These are phyloP conservation scores for Aspergillus sclerotioniger DNA, from an alignment of 495 filamentous ascomycete species.

Conservation along the genomic window DNA sequence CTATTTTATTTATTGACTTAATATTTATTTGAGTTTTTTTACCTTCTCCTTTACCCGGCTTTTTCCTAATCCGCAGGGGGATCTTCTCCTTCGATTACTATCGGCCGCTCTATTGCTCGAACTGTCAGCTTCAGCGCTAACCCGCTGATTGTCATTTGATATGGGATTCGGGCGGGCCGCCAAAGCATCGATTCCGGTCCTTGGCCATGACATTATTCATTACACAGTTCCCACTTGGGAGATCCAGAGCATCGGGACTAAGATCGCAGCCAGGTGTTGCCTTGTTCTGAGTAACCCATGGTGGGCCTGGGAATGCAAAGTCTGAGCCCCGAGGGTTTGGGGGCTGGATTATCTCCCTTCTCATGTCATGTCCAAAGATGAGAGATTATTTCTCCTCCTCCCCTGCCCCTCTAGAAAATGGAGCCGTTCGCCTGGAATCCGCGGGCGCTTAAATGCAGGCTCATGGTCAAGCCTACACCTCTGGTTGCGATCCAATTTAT, in stretches of 20 bases:
- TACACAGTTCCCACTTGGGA: constrained; percentile 20
- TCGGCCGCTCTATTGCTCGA: constrained; percentile 1
- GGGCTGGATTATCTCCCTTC: constrained; percentile 23
- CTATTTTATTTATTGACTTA: background rate
- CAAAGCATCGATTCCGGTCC: constrained; percentile 16
- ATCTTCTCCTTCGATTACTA: constrained; percentile 3
- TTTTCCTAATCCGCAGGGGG: background rate
- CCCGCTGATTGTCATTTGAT: constrained; percentile 18
- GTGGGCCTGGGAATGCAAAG: constrained; percentile 28
- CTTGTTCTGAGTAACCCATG: constrained; percentile 17
- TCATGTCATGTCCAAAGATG: constrained; percentile 20
- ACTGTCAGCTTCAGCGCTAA: constrained; percentile 21
- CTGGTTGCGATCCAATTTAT: constrained; percentile 26
- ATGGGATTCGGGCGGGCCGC: constrained; percentile 15
- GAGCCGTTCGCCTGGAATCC: constrained; percentile 15
- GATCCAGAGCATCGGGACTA: constrained; percentile 25
- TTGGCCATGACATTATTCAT: constrained; percentile 16
- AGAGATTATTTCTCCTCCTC: constrained; percentile 12
- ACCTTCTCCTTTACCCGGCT: background rate
- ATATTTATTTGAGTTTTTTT: background rate
- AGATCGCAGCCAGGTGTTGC: constrained; percentile 19
- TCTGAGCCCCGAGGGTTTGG: constrained; percentile 29
- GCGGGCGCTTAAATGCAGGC: constrained; percentile 45
- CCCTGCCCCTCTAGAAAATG: constrained; percentile 16
- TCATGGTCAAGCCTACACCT: constrained; percentile 35